phyloP scores from a whole-genome alignment of 23 red algal species.

The Agarophyton chilense region DNA sequence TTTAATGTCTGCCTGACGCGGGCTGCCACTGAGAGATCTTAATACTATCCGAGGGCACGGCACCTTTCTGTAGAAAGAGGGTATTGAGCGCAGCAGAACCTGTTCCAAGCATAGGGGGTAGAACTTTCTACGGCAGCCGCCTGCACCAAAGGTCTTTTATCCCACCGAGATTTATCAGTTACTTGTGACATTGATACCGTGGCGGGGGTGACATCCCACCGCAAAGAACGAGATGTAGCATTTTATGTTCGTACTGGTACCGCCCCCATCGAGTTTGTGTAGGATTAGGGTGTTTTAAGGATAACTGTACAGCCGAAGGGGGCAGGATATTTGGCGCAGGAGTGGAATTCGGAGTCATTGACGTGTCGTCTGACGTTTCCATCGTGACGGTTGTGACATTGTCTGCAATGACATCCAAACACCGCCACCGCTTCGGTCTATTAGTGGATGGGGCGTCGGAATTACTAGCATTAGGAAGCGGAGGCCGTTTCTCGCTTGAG shows the following conservation, averaged over 20 bases:
- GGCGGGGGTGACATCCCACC: constrained; percentile 71
- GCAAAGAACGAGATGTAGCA: not conserved
- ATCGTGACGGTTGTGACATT: not conserved
- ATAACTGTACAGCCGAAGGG: constrained; percentile 15
- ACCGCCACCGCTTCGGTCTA: constrained; percentile 13
- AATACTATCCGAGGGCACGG: constrained; percentile 43
- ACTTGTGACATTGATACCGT: constrained; percentile 11
- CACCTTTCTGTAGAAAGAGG: constrained; percentile 25
- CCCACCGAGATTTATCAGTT: constrained; percentile 79
- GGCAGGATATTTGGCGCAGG: constrained; percentile 33
- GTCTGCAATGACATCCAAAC: constrained; percentile 53
- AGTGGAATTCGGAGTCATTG: not conserved
- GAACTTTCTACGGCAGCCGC: not conserved
- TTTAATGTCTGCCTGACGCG: constrained; percentile 65
- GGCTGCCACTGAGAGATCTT: constrained; percentile 37
- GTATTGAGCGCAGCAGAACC: constrained; percentile 48
- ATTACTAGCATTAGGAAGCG: not conserved
- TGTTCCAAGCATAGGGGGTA: constrained; percentile 21
- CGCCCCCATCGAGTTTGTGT: constrained; percentile 23
- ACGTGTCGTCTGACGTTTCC: not conserved
- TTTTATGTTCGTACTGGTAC: not conserved
- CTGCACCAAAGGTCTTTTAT: constrained; percentile 68
- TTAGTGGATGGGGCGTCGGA: not conserved
- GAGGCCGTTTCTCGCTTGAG: not conserved
- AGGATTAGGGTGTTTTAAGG: not conserved